Base-by-base conservation (phyloP, 2,329 filamentous ascomycete genomes). In the Catunica adiposa region DNA sequence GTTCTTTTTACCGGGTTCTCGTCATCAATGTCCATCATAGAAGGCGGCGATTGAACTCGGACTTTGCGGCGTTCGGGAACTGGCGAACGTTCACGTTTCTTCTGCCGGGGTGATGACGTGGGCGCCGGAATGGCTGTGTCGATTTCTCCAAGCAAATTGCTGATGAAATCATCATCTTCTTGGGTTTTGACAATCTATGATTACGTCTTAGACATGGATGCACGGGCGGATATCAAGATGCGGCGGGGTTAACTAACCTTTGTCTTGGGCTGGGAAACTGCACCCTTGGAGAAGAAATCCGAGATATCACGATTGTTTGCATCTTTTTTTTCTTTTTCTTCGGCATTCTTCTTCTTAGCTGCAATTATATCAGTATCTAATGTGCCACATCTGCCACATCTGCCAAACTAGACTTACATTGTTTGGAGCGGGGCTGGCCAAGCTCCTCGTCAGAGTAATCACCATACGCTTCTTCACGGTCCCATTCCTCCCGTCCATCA, bases 401-500 rank as follows among this genome's bases (percentile, higher is more conserved):
- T 4, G 38, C 5, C 6, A 42, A 42, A 4, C 11, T n/a, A n/a
- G 15, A 20, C 38, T n/a, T 20, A 42, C 38, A 7, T n/a, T 42
- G 11, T 15, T 42, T 42, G 5, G 38, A 20, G 5, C 38, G 38
- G 55, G 73, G 69, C 59, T 73, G 73, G 26, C 73, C 72, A 48
- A 71, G 71, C 7, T 66, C 65, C 37, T 86, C 79, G 37, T 83
- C 83, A 59, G 82, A 89, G 59, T 92, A 88, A 37, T 82, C 85
- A 66, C 84, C 79, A 60, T 77, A 74, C 58, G 75, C 75, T 61
- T 75, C 73, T 61, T 83, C 76, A 62, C 84, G 79, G 68, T 90
- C 82, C 89, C 90, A 90, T 63, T 97, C 92, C 70, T 95, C 89
- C 56, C 92, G 83, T 59, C 92, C 92, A 65, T 97, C 92, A 66